These are phyloP conservation scores for Corynespora cassiicola DNA, from an alignment of 2,329 filamentous ascomycete genomes.

Conservation along the genomic window DNA sequence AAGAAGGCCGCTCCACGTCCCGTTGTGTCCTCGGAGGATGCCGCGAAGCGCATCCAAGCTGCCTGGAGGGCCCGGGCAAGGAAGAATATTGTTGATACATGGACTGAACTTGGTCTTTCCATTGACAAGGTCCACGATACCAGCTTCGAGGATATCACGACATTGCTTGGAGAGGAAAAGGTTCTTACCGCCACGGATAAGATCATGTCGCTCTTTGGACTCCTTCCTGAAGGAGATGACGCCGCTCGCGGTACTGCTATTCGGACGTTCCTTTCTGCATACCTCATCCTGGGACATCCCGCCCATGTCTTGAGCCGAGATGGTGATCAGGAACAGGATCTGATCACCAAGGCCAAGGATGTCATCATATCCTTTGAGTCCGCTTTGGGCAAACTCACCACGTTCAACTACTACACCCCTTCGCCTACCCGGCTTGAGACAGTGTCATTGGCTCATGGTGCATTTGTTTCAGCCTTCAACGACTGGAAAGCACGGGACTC, in stretches of 20 bases:
- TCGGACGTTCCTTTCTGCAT: constrained; percentile 79
- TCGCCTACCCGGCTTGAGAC: constrained; percentile 67
- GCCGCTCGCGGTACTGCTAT: constrained; percentile 70
- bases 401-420: constrained; percentile 71
- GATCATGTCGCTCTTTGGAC: constrained; percentile 72
- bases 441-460: constrained; percentile 73
- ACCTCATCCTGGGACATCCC: constrained; percentile 80
- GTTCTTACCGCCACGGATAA: constrained; percentile 71
- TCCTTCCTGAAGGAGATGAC: constrained; percentile 64
- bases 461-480: constrained; percentile 80
- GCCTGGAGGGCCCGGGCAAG: constrained; percentile 70
- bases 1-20: constrained; percentile 36
- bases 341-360: constrained; percentile 79
- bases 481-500: constrained; percentile 85
- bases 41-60: constrained; percentile 70
- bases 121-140: constrained; percentile 74
- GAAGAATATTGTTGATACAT: constrained; percentile 68
- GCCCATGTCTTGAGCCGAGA: constrained; percentile 79
- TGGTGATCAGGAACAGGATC: constrained; percentile 71
- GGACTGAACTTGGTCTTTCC: constrained; percentile 70
- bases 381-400: constrained; percentile 69
- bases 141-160: constrained; percentile 76
- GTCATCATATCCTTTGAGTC: constrained; percentile 80
- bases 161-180: constrained; percentile 69
- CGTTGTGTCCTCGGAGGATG: constrained; percentile 64